These are phyloP conservation scores for Patellifolia procumbens DNA, from an alignment of 179 eudicot species.

Conservation along the genomic window DNA sequence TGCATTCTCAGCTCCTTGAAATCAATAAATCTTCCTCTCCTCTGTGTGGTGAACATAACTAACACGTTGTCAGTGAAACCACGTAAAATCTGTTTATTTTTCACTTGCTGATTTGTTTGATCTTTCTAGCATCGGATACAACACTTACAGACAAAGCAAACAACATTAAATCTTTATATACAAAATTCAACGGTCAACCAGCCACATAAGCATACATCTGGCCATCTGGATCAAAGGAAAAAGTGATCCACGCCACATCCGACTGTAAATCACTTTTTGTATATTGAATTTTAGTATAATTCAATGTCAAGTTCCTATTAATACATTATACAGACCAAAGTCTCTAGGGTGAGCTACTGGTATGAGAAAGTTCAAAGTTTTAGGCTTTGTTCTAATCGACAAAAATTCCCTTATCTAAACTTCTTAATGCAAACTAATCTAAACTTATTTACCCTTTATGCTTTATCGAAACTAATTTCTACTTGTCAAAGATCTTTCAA, in stretches of 20 bases:
- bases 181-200: neutral
- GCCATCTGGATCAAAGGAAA: neutral
- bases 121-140: no score
- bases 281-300: neutral
- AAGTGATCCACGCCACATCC: neutral
- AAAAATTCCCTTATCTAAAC: neutral
- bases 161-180: neutral
- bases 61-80: no score
- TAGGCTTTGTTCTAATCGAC: neutral
- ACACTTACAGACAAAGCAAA: neutral
- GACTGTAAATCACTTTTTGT: neutral
- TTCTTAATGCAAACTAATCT: neutral
- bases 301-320: neutral
- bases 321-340: neutral
- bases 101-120: no score
- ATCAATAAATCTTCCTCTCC: no score
- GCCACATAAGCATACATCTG: neutral
- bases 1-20: no score
- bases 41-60: no score
- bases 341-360: neutral
- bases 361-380: neutral
- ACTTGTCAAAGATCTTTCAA: no score
- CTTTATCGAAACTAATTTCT: no score
- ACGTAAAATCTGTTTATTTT: no score
- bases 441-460: neutral